Conservation (phyloP, 208 protist species). For the Acanthamoeba rhysodes region DNA sequence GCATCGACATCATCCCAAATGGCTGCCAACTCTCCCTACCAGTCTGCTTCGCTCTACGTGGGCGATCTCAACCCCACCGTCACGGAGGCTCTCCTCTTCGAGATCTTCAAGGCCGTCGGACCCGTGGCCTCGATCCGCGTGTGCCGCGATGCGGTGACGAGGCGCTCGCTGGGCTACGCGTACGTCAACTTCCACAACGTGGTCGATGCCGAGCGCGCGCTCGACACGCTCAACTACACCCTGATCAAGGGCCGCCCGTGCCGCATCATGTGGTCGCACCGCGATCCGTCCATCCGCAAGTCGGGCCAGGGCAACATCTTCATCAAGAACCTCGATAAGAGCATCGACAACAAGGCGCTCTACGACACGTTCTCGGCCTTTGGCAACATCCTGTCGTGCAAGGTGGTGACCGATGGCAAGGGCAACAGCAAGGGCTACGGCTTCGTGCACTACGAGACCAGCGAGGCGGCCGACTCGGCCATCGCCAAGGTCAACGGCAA, state of each 20-base stretch:
- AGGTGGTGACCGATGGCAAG: conserved; percentile 93
- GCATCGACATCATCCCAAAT: neutral
- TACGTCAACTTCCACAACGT: conserved; percentile 99
- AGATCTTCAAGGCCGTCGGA: conserved; percentile 98
- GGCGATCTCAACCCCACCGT: conserved; percentile 98
- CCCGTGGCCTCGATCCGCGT: conserved; percentile 98
- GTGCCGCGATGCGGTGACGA: conserved; percentile 98
- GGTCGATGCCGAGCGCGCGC: conserved; percentile 96
- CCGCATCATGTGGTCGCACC: conserved; percentile 99
- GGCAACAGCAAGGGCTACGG: conserved; percentile 97
- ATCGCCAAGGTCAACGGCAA: conserved; percentile 98
- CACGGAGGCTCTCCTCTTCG: conserved; percentile 96
- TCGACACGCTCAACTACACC: conserved; percentile 99
- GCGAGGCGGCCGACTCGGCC: conserved; percentile 95
- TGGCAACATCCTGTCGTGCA: conserved; percentile 99
- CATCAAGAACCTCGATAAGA: conserved; percentile 98
- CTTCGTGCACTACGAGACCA: conserved; percentile 99
- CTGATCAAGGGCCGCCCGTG: conserved; percentile 95
- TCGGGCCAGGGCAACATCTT: conserved; percentile 99
- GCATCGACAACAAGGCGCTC: conserved; percentile 98
- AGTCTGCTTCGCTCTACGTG: conserved; percentile 97
- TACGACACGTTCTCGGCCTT: conserved; percentile 98
- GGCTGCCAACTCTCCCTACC: conserved; percentile 67
- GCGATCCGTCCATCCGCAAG: conserved; percentile 97
- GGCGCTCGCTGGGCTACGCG: conserved; percentile 98